Conservation (phyloP, 2,329 filamentous ascomycete genomes). For the Lachnellula occidentalis region DNA sequence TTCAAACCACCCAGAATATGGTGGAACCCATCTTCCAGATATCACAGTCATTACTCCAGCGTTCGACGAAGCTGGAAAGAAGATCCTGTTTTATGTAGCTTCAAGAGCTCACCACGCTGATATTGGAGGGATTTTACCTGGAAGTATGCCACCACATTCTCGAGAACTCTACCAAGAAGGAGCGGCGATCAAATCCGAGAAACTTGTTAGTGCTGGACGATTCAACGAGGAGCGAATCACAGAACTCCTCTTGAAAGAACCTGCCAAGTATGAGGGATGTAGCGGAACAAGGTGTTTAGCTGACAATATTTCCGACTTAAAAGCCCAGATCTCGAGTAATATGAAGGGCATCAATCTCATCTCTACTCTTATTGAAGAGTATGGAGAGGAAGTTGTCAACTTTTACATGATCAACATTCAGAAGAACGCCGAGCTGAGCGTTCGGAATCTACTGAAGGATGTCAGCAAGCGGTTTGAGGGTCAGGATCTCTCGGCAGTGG, state of each 20-base stretch:
- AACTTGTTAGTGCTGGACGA: slow-evolving; percentile 69
- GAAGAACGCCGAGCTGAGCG: slow-evolving; percentile 70
- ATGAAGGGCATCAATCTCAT: slow-evolving; percentile 81
- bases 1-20: slow-evolving; percentile 79
- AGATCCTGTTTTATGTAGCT: slow-evolving; percentile 26
- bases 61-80: slow-evolving; percentile 57
- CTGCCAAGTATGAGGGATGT: slow-evolving; percentile 69
- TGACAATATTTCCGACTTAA: slow-evolving; percentile 82
- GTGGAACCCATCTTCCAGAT: slow-evolving; percentile 77
- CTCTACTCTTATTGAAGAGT: slow-evolving; percentile 67
- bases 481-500: slow-evolving; percentile 64
- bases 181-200: slow-evolving; percentile 57
- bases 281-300: slow-evolving; percentile 71
- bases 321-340: slow-evolving; percentile 82
- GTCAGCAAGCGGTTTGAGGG: slow-evolving; percentile 66
- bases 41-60: slow-evolving; percentile 78
- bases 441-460: slow-evolving; percentile 66
- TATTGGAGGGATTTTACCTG: slow-evolving; percentile 76
- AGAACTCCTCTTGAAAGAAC: slow-evolving; percentile 66
- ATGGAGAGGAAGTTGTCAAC: slow-evolving; percentile 70
- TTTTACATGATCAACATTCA: slow-evolving; percentile 83
- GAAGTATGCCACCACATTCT: slow-evolving; percentile 76
- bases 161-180: slow-evolving; percentile 61
- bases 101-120: slow-evolving; percentile 68
- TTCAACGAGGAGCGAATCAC: slow-evolving; percentile 75